Conservation (phyloP, 2,329 filamentous ascomycete genomes). For the Ophiocordyceps robertsii region DNA sequence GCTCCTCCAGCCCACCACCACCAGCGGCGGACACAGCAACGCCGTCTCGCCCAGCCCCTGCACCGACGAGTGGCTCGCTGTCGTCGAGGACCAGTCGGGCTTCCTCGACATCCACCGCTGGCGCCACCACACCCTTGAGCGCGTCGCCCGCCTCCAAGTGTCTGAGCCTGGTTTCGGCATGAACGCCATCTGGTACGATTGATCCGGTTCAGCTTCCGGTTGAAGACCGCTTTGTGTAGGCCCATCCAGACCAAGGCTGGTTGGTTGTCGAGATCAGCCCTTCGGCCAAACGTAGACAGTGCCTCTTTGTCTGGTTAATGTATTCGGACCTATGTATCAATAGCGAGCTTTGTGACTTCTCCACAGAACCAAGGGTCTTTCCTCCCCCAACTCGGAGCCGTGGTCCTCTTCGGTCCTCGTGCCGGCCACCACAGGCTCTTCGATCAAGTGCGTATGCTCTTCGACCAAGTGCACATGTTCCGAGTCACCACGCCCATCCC, state of each 20-base stretch:
- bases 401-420: too few relatives aligned
- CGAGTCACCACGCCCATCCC: not conserved
- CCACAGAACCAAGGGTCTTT: too few relatives aligned
- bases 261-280: not conserved
- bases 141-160: conserved; percentile 65
- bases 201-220: not conserved
- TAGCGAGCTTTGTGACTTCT: too few relatives aligned
- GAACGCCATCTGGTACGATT: conserved; percentile 92
- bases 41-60: conserved; percentile 75
- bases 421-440: too few relatives aligned
- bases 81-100: conserved; percentile 80
- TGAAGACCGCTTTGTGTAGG: not conserved
- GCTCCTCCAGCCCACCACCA: conserved; percentile 71
- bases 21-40: conserved; percentile 78
- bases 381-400: too few relatives aligned
- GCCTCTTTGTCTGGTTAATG: too few relatives aligned
- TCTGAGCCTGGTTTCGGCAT: conserved; percentile 86
- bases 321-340: too few relatives aligned
- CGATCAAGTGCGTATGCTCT: too few relatives aligned
- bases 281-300: too few relatives aligned
- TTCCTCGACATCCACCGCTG: conserved; percentile 82
- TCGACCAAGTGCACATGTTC: too few relatives aligned
- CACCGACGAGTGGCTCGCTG: conserved; percentile 78
- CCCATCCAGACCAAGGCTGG: not conserved
- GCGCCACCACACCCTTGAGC: conserved; percentile 65